Conservation (phyloP, 768 basidiomycete genomes). For the Dacryopinax primogenitus region DNA sequence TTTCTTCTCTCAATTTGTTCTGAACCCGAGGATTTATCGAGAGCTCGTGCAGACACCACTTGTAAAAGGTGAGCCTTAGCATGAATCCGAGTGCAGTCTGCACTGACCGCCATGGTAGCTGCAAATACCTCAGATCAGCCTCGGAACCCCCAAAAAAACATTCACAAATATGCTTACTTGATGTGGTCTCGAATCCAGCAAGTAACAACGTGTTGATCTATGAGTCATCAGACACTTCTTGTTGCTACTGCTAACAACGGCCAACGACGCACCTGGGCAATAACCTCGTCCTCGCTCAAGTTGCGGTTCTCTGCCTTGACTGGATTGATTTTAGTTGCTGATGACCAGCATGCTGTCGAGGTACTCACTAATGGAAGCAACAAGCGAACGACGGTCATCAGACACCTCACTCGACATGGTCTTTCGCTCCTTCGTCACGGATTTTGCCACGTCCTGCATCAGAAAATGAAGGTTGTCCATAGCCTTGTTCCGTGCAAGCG, state of each 20-base stretch:
- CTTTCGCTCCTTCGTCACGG: not conserved
- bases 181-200: not conserved
- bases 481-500: not conserved
- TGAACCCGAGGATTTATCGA: conserved; percentile 41
- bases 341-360: not conserved
- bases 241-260: not conserved
- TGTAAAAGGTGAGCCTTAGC: not conserved
- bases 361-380: not conserved
- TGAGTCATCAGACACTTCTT: not conserved
- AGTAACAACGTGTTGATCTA: not conserved
- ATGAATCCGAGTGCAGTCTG: not conserved
- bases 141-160: not conserved
- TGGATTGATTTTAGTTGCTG: not conserved
- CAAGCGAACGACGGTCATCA: not conserved
- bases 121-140: not conserved
- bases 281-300: not conserved
- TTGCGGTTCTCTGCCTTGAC: not conserved
- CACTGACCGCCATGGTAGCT: not conserved
- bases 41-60: conserved; percentile 53
- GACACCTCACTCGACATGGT: not conserved
- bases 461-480: not conserved
- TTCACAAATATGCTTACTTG: not conserved
- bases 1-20: conserved; percentile 43
- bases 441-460: not conserved
- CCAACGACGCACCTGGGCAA: not conserved